Conservation (phyloP, 306 rosid species). For the Rosa multiflora region DNA sequence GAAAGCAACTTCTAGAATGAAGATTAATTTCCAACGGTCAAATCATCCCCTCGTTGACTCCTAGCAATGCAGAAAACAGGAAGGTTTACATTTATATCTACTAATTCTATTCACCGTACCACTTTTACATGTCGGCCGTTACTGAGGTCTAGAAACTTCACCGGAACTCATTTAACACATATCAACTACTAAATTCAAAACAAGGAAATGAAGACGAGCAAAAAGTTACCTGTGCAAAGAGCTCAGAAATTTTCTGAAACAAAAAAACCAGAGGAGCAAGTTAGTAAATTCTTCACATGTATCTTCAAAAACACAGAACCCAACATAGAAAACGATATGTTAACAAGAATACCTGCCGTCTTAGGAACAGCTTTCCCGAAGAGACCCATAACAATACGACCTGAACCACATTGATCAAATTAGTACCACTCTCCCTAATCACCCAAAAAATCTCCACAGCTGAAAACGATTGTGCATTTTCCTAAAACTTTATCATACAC, state of each 20-base stretch:
- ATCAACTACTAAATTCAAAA: no score
- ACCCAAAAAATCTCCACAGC: background rate
- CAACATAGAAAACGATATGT: background rate
- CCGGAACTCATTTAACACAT: no score
- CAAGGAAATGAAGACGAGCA: constrained; percentile 2
- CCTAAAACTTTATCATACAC: background rate
- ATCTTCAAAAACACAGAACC: background rate
- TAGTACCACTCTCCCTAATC: background rate
- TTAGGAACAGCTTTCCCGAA: constrained; percentile 92
- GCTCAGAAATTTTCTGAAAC: constrained; percentile 94
- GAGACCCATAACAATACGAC: constrained; percentile 85
- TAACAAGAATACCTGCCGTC: constrained; percentile 65
- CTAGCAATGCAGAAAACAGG: no score
- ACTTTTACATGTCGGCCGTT: no score
- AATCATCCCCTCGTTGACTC: no score
- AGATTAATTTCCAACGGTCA: no score
- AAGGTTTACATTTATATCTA: no score
- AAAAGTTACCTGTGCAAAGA: constrained; percentile 79
- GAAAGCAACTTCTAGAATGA: no score
- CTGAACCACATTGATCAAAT: constrained; percentile 44
- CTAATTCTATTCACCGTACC: no score
- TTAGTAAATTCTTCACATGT: background rate
- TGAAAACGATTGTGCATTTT: background rate
- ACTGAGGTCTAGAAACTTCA: no score
- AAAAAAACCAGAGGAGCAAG: constrained; percentile 12